Evolutionary conservation across 441 rosid species (phyloP), one percentile per base, ranked within the genome.

Genomic region (Erodium trifolium): DNA sequence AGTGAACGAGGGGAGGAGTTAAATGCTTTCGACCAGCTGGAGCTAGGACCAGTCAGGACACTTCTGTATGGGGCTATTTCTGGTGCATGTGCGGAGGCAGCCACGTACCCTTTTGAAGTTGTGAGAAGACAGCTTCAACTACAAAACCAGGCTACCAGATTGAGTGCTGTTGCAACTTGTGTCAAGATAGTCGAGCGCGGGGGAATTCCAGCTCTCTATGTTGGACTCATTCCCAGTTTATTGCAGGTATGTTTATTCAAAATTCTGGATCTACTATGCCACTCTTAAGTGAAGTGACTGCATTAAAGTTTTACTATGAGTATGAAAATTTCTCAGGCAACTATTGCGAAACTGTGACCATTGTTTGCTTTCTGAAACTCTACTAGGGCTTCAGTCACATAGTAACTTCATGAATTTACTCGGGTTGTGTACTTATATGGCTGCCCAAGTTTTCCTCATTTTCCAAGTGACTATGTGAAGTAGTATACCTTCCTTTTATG

Each of bases 71-170:
- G 93, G 69, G 97, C 95, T 67, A 12, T 88, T 23, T 80, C 95
- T 12, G 91, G 97, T 71, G 97, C 95, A 65, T 88, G 95, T 79
- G 86, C 97, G 12, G 95, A 91, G 79, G 91, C 84, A 72, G 83
- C 90, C 6, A 87, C 95, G 14, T 91, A 88, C 71, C 91, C 95
- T 8, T 88, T 88, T 72, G 97, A 88, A 84, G 90, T 87, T 62
- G 86, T 88, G 66, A 84, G 97, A 73, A 80, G 97, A 53, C 87
- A 80, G 76, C 91, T 91, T 75, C 97, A 91, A 70, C 76, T 88
- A 78, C 97, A 88, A 78, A 78, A 65, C 11, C 86, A 76, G 70
- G 79, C 83, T 41, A 72, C 87, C 43, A 86, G 82, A 75, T 79
- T 91, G 72, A 76, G 82, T 75, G 78, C 95, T 65, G 34, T 88